phyloP scores from a whole-genome alignment of 2,329 filamentous ascomycete genomes.

The Teratosphaeria destructans region DNA sequence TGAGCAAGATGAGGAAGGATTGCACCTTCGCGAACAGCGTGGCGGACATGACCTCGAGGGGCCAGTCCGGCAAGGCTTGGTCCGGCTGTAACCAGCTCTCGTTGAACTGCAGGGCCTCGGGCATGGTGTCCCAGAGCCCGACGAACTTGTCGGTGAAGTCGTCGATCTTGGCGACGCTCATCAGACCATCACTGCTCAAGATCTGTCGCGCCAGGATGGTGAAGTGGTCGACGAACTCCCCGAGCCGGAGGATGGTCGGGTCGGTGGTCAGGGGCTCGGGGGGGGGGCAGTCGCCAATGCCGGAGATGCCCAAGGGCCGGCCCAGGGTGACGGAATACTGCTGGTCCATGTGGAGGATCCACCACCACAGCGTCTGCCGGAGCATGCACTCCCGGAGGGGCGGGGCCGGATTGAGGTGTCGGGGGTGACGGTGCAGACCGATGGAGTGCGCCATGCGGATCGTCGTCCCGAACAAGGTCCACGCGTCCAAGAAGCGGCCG shows the following conservation, averaged over 20 bases:
- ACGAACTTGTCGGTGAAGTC: conserved; percentile 36
- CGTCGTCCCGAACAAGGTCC: conserved; percentile 40
- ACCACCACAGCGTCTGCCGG: conserved; percentile 40
- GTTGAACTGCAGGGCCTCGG: conserved; percentile 37
- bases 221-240: conserved; percentile 37
- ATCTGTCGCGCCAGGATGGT: conserved; percentile 40
- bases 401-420: conserved; percentile 33
- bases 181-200: conserved; percentile 33
- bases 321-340: conserved; percentile 42
- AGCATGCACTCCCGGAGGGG: conserved; percentile 32
- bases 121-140: conserved; percentile 36
- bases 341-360: conserved; percentile 43
- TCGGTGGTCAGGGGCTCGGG: conserved; percentile 37
- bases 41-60: conserved; percentile 35
- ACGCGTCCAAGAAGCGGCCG: conserved; percentile 41
- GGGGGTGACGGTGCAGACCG: conserved; percentile 40
- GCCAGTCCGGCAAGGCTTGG: conserved; percentile 36
- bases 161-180: conserved; percentile 33
- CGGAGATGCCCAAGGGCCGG: conserved; percentile 39
- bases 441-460: conserved; percentile 40
- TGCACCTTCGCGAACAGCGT: conserved; percentile 39
- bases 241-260: conserved; percentile 33
- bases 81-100: conserved; percentile 32
- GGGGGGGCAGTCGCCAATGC: conserved; percentile 39
- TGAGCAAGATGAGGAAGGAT: conserved; percentile 39